phyloP scores from a whole-genome alignment of 73 alveolate species.

The Durusdinium trenchii region DNA sequence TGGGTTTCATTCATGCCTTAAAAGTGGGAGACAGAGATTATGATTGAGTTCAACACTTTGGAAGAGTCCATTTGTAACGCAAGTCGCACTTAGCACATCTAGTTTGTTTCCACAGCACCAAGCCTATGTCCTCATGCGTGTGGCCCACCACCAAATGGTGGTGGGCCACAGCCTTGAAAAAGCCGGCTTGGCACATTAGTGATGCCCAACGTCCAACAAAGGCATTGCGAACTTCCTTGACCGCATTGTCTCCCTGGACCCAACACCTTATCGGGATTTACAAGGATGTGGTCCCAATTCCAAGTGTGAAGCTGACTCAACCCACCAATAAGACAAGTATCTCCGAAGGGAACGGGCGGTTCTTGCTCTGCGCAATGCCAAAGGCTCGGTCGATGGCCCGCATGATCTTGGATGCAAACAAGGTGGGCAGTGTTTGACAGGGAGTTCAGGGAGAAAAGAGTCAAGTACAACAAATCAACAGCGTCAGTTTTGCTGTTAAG shows the following conservation, averaged over 20 bases:
- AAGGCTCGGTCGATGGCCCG: background rate
- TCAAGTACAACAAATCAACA: too few species aligned
- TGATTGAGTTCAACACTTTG: too few species aligned
- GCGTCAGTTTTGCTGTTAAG: background rate
- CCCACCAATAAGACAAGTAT: too few species aligned
- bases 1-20: too few species aligned
- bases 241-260: background rate
- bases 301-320: too few species aligned
- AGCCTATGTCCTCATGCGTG: background rate
- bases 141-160: background rate
- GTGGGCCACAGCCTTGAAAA: background rate
- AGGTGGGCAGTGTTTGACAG: too few species aligned
- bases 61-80: too few species aligned
- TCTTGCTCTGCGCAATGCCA: background rate
- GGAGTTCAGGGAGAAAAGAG: too few species aligned
- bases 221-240: background rate
- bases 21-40: too few species aligned
- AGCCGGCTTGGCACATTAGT: background rate
- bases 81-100: too few species aligned
- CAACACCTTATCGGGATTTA: background rate
- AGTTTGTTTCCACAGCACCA: background rate
- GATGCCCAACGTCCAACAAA: background rate
- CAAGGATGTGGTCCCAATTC: background rate
- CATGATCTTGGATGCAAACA: background rate
- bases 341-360: background rate